Base-by-base conservation (phyloP, 2,329 filamentous ascomycete species). In the Emericellopsis atlantica region DNA sequence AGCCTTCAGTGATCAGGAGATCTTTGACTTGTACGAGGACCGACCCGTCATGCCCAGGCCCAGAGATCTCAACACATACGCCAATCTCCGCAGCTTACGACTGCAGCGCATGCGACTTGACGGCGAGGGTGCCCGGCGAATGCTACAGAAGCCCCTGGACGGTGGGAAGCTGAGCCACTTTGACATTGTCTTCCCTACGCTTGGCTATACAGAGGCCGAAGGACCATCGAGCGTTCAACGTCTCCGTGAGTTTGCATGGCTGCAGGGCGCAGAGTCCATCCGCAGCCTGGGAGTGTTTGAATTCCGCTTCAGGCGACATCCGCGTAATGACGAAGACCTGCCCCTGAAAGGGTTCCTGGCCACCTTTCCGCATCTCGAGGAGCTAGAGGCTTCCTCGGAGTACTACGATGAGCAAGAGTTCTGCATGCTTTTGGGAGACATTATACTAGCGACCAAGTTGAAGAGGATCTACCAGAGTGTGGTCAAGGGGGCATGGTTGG, bases 321-420 rank as follows among this genome's bases (percentile, higher is more conserved):
- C 57, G 4, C 46, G 41, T 16, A 50, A 48, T 14, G 50, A 58
- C 9, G 45, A 52, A 0, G 53, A 61, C 9, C 35, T 56, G 14
- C 55, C 57, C 1, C 44, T 64, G 12, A 54, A 56, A 2, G 44
- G 43, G 4, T 63, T 64, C 44, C 49, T 64, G 9, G 54, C 52
- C 5, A 59, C 44, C 32, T 60, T 64, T 35, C 60, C 60, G 1
- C 56, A 56, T 22, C 51, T 64, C 7, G 56, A 64, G 43, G 51
- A 50, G 8, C 45, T 64, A 21, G 57, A 60, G 46, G 51, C 63
- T n/a, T 50, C 48, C 23, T 57, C 59, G 3, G 46, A 48, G 3
- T 42, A 53, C 37, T 61, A 57, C 36, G 49, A 56, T 2, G 46
- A 48, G 10, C 38, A 45, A 4, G 59, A 59, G 34, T 49, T 61